A percentile compares a stretch with the other conserved stretches of the same genome.
Evolutionary conservation across 129 eudicot genomes (phyloP).

Genomic region (Calendula officinalis): DNA sequence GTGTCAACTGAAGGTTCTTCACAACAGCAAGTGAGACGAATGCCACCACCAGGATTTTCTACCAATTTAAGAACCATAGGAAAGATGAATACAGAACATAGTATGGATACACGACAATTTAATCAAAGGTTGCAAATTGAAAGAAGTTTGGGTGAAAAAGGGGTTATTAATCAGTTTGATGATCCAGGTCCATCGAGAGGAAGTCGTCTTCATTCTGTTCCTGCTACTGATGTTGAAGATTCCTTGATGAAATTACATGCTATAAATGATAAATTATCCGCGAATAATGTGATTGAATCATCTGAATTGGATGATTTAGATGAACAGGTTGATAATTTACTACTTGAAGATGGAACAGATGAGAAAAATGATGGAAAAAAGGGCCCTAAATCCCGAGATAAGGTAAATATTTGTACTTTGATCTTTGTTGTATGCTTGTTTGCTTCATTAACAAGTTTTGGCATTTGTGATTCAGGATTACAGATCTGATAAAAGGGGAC

Average conservation of each 20-base stretch:
- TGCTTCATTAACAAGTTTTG: slow-evolving; percentile 9
- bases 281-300: slow-evolving; percentile 16
- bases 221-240: slow-evolving; percentile 43
- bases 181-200: slow-evolving; percentile 45
- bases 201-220: slow-evolving; percentile 39
- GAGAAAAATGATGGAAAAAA: slow-evolving; percentile 48
- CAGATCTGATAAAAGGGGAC: slow-evolving; percentile 82
- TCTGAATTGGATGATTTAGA: slow-evolving; percentile 57
- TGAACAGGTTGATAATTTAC: slow-evolving; percentile 51
- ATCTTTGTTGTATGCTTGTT: slow-evolving; percentile 2
- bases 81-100: slow-evolving; percentile 32
- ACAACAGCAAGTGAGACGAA: slow-evolving; percentile 25
- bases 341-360: slow-evolving; percentile 55
- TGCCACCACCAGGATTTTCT: slow-evolving; percentile 74
- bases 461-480: slow-evolving; percentile 55
- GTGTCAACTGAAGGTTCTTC: slow-evolving; percentile 23
- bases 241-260: slow-evolving; percentile 38
- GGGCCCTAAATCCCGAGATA: slow-evolving; percentile 56
- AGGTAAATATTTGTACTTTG: slow-evolving; percentile 38
- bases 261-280: slow-evolving; percentile 24
- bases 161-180: slow-evolving; percentile 39
- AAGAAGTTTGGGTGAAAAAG: slow-evolving; percentile 9
- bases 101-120: slow-evolving; percentile 10
- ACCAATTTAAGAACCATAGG: slow-evolving; percentile 34
- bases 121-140: slow-evolving; percentile 4